These are phyloP conservation scores for Plasmodium gonderi DNA, from an alignment of 169 alveolate species.

Conservation along the genomic window DNA sequence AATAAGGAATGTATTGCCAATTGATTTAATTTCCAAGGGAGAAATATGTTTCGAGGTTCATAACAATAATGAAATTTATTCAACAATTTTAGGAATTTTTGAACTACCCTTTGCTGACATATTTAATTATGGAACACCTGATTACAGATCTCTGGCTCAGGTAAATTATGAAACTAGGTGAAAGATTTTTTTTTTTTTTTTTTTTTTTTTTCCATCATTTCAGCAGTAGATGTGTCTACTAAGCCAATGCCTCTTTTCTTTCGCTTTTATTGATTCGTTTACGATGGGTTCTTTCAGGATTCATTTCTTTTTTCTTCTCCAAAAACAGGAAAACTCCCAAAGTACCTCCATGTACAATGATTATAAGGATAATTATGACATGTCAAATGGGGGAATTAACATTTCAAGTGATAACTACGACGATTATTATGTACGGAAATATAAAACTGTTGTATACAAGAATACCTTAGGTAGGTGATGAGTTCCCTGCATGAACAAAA, in stretches of 20 bases:
- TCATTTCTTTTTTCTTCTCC: conserved; percentile 35
- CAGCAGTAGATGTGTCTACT: not conserved
- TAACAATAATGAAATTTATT: conserved; percentile 86
- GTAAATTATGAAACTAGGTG: not conserved
- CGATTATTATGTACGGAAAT: conserved; percentile 39
- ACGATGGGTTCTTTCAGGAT: too few relatives aligned
- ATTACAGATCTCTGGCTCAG: conserved; percentile 73
- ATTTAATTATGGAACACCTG: conserved; percentile 80
- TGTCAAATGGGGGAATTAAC: not conserved
- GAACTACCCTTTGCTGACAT: conserved; percentile 84
- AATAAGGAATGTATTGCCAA: conserved; percentile 86
- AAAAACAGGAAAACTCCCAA: conserved; percentile 62
- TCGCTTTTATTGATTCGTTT: too few relatives aligned
- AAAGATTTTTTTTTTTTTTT: conserved; percentile 6
- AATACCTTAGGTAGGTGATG: conserved; percentile 56
- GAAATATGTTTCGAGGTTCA: conserved; percentile 89
- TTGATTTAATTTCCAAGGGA: conserved; percentile 88
- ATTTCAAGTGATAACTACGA: conserved; percentile 36
- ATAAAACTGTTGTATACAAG: conserved; percentile 66
- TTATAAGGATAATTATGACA: conserved; percentile 27
- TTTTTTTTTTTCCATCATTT: not conserved
- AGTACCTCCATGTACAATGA: conserved; percentile 50
- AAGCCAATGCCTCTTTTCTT: not conserved
- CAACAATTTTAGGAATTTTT: conserved; percentile 86
- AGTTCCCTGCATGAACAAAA: not conserved